Evolutionary conservation across 345 rosid species (phyloP), one percentile per base, ranked within the genome.

Genomic region (Ricinus communis): DNA sequence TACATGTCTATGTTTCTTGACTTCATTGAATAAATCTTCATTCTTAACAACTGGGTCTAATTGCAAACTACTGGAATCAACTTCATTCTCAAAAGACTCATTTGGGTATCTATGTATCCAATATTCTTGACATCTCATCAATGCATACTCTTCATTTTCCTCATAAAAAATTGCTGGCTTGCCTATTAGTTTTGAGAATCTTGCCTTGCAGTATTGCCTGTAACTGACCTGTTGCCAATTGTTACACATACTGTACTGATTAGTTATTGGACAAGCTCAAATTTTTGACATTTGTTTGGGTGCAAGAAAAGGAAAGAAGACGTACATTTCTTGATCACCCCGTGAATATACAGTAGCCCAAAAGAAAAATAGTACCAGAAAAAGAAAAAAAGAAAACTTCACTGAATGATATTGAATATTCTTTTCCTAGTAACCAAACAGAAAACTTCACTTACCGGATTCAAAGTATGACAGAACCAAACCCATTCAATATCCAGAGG

Each of bases 401-500:
- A 31, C 6, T 33, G 38, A 9, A 38, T 38, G 43, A 38, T 38
- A 38, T 33, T 2, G 38, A 43, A 43, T 43, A 43, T 43, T 43
- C 14, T 19, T 53, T 53, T 8, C 25, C 4, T 28, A 53, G 43
- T 9, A 30, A 63, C 21, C 67, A 45, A 25, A 46, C 54, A 46
- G 24, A 30, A 46, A 64, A 1, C 9, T 24, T 22, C 10, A 22
- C 9, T 58, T 79, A 93, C 98, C 63, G 93, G 90, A 74, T 93
- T 91, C 85, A 93, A 83, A 27, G 91, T 76, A 72, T 93, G 98
- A 71, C 96, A 93, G 78, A 91, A 88, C 97, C 97, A 93, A 79
- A 93, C 90, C 97, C 98, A 93, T 80, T 91, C 97, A 66, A 93
- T 63, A 86, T 93, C 98, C 50, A 93, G 57, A 33, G 98, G 98